phyloP scores from a whole-genome alignment of 176 grass and related monocot genomes.

The Calamus simplicifolius region DNA sequence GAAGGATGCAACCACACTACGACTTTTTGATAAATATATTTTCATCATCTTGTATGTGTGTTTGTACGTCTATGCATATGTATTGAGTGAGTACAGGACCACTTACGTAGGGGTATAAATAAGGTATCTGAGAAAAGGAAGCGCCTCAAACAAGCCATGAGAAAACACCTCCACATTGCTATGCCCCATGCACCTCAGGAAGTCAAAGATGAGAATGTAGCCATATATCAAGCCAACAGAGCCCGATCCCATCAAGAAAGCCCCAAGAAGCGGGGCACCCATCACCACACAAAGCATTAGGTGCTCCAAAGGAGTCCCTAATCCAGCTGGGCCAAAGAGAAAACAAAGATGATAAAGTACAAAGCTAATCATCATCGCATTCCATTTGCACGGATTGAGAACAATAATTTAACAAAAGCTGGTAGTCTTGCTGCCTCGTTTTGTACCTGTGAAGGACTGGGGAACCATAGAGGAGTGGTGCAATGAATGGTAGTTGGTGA shows the following conservation, averaged over 20 bases:
- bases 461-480: slow-evolving; percentile 11
- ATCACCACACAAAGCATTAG: slow-evolving; percentile 49
- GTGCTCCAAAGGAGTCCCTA: slow-evolving; percentile 75
- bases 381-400: no score
- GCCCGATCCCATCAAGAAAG: slow-evolving; percentile 44
- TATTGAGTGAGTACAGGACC: no score
- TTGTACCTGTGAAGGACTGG: neutral
- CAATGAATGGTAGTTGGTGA: slow-evolving; percentile 1
- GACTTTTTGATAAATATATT: no score
- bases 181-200: slow-evolving; percentile 74
- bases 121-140: slow-evolving; percentile 62
- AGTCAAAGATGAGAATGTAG: slow-evolving; percentile 60
- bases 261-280: slow-evolving; percentile 43
- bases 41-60: no score
- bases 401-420: no score
- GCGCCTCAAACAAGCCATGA: slow-evolving; percentile 30
- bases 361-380: no score
- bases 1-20: no score
- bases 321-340: slow-evolving; percentile 36
- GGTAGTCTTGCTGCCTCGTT: neutral
- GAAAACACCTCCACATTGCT: slow-evolving; percentile 88
- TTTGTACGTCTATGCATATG: no score
- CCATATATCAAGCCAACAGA: slow-evolving; percentile 68
- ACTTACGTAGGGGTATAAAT: slow-evolving; percentile 77
- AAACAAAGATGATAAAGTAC: neutral